Base-by-base conservation (phyloP, 2,329 filamentous ascomycete species). In the Pestalotiopsis fici region DNA sequence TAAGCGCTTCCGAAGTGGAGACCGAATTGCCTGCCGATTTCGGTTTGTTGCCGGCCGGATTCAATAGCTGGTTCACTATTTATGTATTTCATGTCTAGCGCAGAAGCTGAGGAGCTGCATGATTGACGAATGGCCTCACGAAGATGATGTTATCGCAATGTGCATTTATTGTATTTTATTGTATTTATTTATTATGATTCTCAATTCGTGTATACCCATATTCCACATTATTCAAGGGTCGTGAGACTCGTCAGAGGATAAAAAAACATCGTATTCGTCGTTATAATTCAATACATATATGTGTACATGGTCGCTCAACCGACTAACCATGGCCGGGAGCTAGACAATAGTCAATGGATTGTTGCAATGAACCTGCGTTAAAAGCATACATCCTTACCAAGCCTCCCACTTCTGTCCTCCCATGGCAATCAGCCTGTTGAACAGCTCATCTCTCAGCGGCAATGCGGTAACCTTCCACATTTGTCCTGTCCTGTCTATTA, bases 331-430 rank as follows among this genome's bases (percentile, higher is more conserved):
- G 25, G 3, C 18, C 61, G 21, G 13, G 61, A 55, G 39, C 61
- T 64, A 47, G 4, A 18, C 15, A 27, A 12, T 28, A 15, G 57
- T 60, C 57, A 60, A 60, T 28, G 18, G 3, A 21, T 35, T 11
- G 18, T 31, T 31, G n/a, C 28, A 35, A 31, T 39, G 11, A 35
- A 31, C 25, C n/a, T 60, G 57, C 31, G 5, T n/a, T 18, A 9
- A n/a, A n/a, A 57, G 21, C 12, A 23, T 23, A 21, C 9, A n/a
- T 50, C 21, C 43, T 47, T 74, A 95, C 89, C 88, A 93, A 66
- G 87, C 86, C 82, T 94, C 92, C 93, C 93, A 96, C 83, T 94
- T 94, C 84, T 96, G 93, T 15, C 86, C 86, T 1, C 92, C 92
- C 80, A 95, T 92, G 2, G 91, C 88, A 67, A 94, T 81, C 66